These are phyloP conservation scores for Crataegus laevigata DNA, from an alignment of 306 rosid species.

Conservation along the genomic window DNA sequence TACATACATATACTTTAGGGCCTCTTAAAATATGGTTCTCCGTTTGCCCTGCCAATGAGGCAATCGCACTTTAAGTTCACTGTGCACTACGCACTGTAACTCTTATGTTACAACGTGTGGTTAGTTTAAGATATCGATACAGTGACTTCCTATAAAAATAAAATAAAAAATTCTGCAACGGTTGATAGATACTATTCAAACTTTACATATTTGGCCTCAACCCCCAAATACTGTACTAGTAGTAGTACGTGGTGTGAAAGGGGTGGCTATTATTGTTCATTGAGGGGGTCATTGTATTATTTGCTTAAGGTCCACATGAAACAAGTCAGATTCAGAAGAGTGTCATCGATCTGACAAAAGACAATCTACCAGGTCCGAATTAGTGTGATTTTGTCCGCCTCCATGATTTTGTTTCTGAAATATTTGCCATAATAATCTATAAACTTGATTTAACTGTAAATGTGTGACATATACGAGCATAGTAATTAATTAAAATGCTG, in stretches of 20 bases:
- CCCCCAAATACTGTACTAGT: not conserved
- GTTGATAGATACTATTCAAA: not conserved
- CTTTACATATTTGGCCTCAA: not conserved
- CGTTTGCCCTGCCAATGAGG: not conserved
- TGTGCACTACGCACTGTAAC: not conserved
- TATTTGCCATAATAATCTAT: too few relatives aligned
- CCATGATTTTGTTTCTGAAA: not conserved
- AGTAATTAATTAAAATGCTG: too few relatives aligned
- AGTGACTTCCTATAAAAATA: rapidly evolving
- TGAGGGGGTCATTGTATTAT: not conserved
- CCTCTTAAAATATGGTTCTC: not conserved
- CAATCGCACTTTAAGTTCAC: not conserved
- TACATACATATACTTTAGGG: too few relatives aligned
- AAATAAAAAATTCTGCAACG: too few relatives aligned
- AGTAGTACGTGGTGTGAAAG: not conserved
- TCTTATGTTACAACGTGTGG: too few relatives aligned
- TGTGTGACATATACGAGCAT: not conserved
- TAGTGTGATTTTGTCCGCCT: not conserved
- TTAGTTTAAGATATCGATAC: too few relatives aligned
- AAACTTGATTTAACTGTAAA: not conserved
- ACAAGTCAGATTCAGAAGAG: slow-evolving; percentile 1
- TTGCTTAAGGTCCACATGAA: not conserved
- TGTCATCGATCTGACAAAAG: not conserved
- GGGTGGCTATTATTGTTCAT: not conserved
- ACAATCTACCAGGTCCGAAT: not conserved